Percentiles rank a stretch among this genome's conserved stretches.
These are phyloP conservation scores for Flaveria robusta DNA, from an alignment of 129 eudicot species.

Conservation along the genomic window DNA sequence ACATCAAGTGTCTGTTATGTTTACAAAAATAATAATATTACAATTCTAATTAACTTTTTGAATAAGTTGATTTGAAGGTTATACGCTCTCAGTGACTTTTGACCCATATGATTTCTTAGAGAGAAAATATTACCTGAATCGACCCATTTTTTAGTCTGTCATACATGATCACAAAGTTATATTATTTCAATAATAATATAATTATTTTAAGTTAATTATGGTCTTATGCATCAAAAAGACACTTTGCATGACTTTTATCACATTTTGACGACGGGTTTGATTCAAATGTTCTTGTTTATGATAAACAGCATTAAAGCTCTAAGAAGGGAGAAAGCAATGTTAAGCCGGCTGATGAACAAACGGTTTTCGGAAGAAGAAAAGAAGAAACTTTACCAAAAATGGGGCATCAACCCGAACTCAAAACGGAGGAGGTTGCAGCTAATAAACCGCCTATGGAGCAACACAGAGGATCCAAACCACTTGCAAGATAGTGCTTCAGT, in stretches of 20 bases:
- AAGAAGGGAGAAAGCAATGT: slow-evolving; percentile 76
- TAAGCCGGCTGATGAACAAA: slow-evolving; percentile 74
- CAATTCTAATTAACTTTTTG: background rate
- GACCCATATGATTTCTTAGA: background rate
- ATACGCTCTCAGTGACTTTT: background rate
- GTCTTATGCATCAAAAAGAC: background rate
- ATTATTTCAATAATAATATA: background rate
- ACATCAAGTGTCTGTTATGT: background rate
- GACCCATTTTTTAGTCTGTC: background rate
- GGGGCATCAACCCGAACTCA: slow-evolving; percentile 70
- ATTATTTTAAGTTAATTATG: background rate
- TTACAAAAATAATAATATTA: too few species aligned
- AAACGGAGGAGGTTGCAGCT: slow-evolving; percentile 73
- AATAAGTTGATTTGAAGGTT: background rate
- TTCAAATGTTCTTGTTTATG: slow-evolving; percentile 4
- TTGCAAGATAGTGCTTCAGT: slow-evolving; percentile 64
- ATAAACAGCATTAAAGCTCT: slow-evolving; percentile 76
- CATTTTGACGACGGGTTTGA: background rate
- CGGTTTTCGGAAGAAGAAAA: slow-evolving; percentile 72
- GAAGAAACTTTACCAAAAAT: slow-evolving; percentile 60
- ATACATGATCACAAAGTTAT: background rate
- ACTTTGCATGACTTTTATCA: background rate
- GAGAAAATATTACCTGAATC: background rate
- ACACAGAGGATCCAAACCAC: slow-evolving; percentile 62
- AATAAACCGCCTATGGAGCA: slow-evolving; percentile 64